Conservation (phyloP, 2,329 filamentous ascomycete species). For the Graphilbum fragrans region DNA sequence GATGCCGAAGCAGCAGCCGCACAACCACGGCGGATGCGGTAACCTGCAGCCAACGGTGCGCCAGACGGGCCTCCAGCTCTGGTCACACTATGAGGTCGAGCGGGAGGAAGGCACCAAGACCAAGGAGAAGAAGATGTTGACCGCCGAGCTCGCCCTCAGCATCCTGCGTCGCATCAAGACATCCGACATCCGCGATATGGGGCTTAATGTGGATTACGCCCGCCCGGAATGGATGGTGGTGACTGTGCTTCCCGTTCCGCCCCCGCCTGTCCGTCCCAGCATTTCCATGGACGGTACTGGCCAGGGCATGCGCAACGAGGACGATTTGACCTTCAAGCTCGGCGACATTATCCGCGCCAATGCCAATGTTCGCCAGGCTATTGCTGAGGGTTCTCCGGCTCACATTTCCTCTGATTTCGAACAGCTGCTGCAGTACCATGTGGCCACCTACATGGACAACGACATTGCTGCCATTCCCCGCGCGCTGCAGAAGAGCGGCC, state of each 20-base stretch:
- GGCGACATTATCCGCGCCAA: slow-evolving; percentile 98
- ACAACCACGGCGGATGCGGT: slow-evolving; percentile 79
- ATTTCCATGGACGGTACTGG: slow-evolving; percentile 94
- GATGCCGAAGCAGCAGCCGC: slow-evolving; percentile 33
- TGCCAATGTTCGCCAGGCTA: slow-evolving; percentile 82
- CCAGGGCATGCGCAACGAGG: slow-evolving; percentile 86
- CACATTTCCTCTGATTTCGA: slow-evolving; percentile 90
- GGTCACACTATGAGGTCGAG: slow-evolving; percentile 63
- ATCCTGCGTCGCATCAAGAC: slow-evolving; percentile 79
- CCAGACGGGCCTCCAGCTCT: slow-evolving; percentile 74
- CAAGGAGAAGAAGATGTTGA: slow-evolving; percentile 71
- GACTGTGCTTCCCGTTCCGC: slow-evolving; percentile 87
- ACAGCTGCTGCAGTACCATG: slow-evolving; percentile 86
- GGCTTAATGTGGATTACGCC: slow-evolving; percentile 87
- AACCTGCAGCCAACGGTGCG: slow-evolving; percentile 83
- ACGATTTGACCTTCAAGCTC: slow-evolving; percentile 98
- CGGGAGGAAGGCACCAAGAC: slow-evolving; percentile 62
- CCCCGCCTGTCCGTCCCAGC: slow-evolving; percentile 89
- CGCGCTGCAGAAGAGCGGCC: slow-evolving; percentile 90
- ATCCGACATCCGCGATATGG: slow-evolving; percentile 73
- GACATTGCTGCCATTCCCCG: slow-evolving; percentile 94
- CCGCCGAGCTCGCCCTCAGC: slow-evolving; percentile 70
- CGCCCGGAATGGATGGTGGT: slow-evolving; percentile 98
- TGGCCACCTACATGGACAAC: slow-evolving; percentile 99
- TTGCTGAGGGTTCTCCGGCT: slow-evolving; percentile 80